Conservation (phyloP, 495 filamentous ascomycete species). For the Hypoxylon intermedium region DNA sequence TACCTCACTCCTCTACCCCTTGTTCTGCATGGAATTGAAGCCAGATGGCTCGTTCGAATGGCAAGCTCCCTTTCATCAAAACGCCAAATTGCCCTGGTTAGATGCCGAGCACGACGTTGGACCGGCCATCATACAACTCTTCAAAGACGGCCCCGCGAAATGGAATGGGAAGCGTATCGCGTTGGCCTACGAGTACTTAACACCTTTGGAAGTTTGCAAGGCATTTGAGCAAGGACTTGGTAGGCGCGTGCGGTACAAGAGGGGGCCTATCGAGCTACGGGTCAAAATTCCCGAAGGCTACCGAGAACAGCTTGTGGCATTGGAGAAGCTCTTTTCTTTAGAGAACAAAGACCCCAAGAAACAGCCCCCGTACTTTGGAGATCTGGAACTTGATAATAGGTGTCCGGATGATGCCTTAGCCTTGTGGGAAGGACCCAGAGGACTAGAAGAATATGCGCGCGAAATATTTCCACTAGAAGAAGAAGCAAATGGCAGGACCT, state of each 20-base stretch:
- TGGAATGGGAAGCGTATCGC: slow-evolving; percentile 94
- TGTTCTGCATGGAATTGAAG: slow-evolving; percentile 91
- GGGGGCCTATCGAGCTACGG: slow-evolving; percentile 79
- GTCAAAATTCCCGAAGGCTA: slow-evolving; percentile 90
- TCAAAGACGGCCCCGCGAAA: slow-evolving; percentile 87
- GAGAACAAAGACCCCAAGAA: slow-evolving; percentile 61
- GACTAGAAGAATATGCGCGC: slow-evolving; percentile 93
- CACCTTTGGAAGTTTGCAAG: slow-evolving; percentile 79
- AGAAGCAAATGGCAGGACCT: slow-evolving; percentile 86
- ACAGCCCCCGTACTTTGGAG: slow-evolving; percentile 64
- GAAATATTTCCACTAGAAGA: slow-evolving; percentile 96
- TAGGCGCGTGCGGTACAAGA: slow-evolving; percentile 77
- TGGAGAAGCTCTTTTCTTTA: slow-evolving; percentile 67
- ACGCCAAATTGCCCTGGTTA: slow-evolving; percentile 90
- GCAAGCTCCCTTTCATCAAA: slow-evolving; percentile 91
- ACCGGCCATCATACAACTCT: slow-evolving; percentile 90
- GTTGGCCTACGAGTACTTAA: slow-evolving; percentile 89
- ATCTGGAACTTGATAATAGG: slow-evolving; percentile 60
- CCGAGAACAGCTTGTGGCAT: slow-evolving; percentile 80
- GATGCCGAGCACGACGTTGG: slow-evolving; percentile 97
- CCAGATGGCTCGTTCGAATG: slow-evolving; percentile 86
- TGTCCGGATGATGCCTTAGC: slow-evolving; percentile 74
- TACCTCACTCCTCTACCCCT: slow-evolving; percentile 87
- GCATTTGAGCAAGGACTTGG: slow-evolving; percentile 80
- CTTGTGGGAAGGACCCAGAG: slow-evolving; percentile 89